Conservation (phyloP, 164 flowering plant species). For the Sextonia rubra region DNA sequence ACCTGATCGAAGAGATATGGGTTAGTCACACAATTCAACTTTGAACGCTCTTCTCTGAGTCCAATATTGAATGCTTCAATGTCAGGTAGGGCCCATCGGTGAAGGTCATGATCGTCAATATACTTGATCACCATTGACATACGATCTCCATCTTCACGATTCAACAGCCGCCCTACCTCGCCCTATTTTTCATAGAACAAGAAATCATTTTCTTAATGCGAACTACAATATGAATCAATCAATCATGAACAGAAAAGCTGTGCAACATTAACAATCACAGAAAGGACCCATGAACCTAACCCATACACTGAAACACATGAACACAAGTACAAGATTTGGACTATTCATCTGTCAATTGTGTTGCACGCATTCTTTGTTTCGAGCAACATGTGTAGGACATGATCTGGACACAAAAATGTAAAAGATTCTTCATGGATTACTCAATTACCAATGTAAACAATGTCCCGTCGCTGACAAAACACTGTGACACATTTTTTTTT, state of each 20-base stretch:
- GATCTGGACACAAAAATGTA: too few relatives aligned
- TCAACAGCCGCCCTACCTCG: conserved; percentile 30
- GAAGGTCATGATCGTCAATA: conserved; percentile 80
- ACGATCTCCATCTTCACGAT: conserved; percentile 35
- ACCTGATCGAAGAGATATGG: conserved; percentile 84
- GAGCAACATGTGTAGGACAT: too few relatives aligned
- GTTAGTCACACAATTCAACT: conserved; percentile 74
- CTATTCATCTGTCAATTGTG: too few relatives aligned
- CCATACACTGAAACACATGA: not conserved
- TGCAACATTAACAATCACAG: not conserved
- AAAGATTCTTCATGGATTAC: too few relatives aligned
- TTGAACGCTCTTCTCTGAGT: conserved; percentile 50
- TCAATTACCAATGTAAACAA: too few relatives aligned
- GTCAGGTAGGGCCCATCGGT: conserved; percentile 54
- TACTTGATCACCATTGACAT: conserved; percentile 53
- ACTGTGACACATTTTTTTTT: too few relatives aligned
- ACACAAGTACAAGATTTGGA: not conserved
- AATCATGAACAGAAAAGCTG: not conserved
- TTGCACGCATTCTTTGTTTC: too few relatives aligned
- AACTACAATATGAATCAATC: not conserved
- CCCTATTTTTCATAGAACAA: conserved; percentile 25
- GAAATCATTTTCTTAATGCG: not conserved
- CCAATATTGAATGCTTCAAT: conserved; percentile 57
- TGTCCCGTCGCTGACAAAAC: too few relatives aligned
- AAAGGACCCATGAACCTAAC: not conserved